Evolutionary conservation across 2,329 filamentous ascomycete genomes (phyloP), one percentile per base, ranked within the genome.

Genomic region (Pseudogymnoascus sp.): DNA sequence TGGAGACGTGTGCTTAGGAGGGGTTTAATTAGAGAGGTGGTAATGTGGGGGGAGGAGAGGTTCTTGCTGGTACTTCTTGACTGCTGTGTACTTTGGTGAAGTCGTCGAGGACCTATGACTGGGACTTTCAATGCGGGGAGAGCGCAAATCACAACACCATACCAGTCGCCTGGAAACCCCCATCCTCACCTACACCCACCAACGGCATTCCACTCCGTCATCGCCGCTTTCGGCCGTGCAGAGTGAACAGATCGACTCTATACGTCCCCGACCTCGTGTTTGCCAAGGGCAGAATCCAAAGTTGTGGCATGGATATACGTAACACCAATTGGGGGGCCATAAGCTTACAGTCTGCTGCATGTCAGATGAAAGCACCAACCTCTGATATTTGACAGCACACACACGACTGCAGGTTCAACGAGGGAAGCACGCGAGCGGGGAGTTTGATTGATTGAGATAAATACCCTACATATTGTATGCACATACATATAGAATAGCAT

Each of bases 1-100:
- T 97, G 64, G 86, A 90, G 72, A 93, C 89, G 1, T 96, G 91
- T 74, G 81, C 8, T 5, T 57, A 57, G 54, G 12, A 30, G 22
- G 7, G 12, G 3, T 43, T 28, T 2, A n/a, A 47, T 28, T 16
- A 7, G 41, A 11, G 11, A 20, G 18, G 18, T 16, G 12, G 12
- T 8, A 41, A 7, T 16, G 7, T 22, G 9, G 11, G 7, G 9
- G 39, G 14, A 6, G 18, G 18, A 22, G 12, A n/a, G 34, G 34
- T 37, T 2, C 3, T 37, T 37, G 34, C 34, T n/a, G 14, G 34
- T 4, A 14, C 32, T 35, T 9, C 32, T 14, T 35, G 7, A 30
- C 28, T 37, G 2, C 34, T 37, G 34, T n/a, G 34, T n/a, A n/a
- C n/a, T n/a, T n/a, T n/a, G 34, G 34, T 3, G 34, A 35, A 2